phyloP scores from a whole-genome alignment of 768 basidiomycete genomes.

The Bullera alba region DNA sequence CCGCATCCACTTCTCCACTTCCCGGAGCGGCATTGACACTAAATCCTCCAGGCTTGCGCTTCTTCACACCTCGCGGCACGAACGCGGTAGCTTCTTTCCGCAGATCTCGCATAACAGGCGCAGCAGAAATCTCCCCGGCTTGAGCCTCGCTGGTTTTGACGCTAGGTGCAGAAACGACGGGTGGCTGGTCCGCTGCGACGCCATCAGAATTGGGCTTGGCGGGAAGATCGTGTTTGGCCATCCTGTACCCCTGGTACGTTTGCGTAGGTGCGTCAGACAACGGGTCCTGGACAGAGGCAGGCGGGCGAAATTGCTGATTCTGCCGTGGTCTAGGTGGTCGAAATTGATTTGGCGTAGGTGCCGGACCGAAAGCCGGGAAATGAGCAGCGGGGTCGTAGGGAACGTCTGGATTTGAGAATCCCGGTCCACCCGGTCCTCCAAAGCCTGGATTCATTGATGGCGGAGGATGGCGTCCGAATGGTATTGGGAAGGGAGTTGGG shows the following conservation, averaged over 20 bases:
- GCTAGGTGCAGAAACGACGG: too few species aligned
- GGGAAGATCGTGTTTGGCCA: constrained; percentile 45
- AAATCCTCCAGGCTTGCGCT: constrained; percentile 52
- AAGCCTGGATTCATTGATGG: constrained; percentile 13
- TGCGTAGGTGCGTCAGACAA: constrained; percentile 67
- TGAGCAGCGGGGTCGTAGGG: too few species aligned
- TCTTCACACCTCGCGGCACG: constrained; percentile 72
- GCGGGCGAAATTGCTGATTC: too few species aligned
- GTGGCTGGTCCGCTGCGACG: constrained; percentile 40
- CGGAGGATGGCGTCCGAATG: constrained; percentile 27
- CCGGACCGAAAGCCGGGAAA: too few species aligned
- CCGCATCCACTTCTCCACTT: constrained; percentile 25
- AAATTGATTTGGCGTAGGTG: not conserved
- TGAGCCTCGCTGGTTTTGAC: too few species aligned
- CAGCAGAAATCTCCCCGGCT: constrained; percentile 58
- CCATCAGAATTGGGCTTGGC: constrained; percentile 50
- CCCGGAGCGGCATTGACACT: constrained; percentile 38
- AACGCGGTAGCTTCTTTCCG: constrained; percentile 93
- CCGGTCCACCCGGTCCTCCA: not conserved
- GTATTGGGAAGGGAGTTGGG: too few species aligned
- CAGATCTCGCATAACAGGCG: constrained; percentile 79
- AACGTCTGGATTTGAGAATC: too few species aligned
- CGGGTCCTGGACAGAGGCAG: constrained; percentile 56
- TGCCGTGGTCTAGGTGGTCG: constrained; percentile 27
- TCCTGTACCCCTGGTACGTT: constrained; percentile 69